Conservation (phyloP, 139 green algal species). For the Chlamydomonas applanata region DNA sequence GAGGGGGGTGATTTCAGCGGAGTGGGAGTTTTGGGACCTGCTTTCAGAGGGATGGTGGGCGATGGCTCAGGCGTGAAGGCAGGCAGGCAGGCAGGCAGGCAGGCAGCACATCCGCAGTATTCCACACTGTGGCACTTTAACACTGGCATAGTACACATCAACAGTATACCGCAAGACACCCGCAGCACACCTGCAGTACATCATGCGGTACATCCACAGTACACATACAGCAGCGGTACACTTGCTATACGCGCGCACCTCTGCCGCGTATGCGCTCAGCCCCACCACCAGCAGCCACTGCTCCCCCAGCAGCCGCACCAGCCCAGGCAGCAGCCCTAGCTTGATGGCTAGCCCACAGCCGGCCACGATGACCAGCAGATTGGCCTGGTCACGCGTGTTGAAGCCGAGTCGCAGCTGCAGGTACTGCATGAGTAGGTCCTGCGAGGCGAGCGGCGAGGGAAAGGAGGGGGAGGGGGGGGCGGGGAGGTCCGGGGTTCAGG, state of each 20-base stretch:
- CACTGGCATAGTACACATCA: neutral
- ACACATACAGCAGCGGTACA: too few relatives aligned
- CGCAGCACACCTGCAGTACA: too few relatives aligned
- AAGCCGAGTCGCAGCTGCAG: constrained; percentile 75
- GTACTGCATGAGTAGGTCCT: constrained; percentile 80
- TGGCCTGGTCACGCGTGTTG: constrained; percentile 56
- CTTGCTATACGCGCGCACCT: neutral
- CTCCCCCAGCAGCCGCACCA: constrained; percentile 58
- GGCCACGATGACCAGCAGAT: constrained; percentile 64
- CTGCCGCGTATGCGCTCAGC: constrained; percentile 11
- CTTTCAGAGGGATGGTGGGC: too few relatives aligned
- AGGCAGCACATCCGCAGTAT: too few relatives aligned
- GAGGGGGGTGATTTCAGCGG: neutral
- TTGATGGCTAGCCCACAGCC: constrained; percentile 67
- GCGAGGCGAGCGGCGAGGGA: too few relatives aligned
- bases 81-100: too few relatives aligned
- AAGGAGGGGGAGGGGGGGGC: too few relatives aligned
- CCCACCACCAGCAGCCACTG: constrained; percentile 51
- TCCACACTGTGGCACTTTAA: neutral
- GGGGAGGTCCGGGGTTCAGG: too few relatives aligned
- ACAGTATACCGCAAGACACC: neutral
- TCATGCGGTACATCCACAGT: too few relatives aligned
- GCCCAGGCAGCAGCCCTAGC: constrained; percentile 48
- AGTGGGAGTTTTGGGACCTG: too few relatives aligned
- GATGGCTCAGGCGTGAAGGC: too few relatives aligned